Percentiles rank a stretch among this genome's conserved stretches.
These are phyloP conservation scores for Cystobasidium sp. DNA, from an alignment of 1,284 basidiomycete genomes.

Conservation along the genomic window DNA sequence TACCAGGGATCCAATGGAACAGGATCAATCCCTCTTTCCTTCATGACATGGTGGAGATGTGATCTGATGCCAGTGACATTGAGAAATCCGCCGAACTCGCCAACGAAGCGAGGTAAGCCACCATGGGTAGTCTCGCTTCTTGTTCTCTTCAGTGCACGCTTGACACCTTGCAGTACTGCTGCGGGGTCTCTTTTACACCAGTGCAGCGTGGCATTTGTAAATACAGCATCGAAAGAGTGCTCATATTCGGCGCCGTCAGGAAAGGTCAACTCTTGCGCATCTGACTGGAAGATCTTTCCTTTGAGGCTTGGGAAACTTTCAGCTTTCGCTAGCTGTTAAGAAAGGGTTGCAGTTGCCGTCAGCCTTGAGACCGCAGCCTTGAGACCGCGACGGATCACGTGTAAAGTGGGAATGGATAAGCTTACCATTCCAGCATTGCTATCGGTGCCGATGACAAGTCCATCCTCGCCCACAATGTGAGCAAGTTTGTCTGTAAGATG, in stretches of 20 bases:
- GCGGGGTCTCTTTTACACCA: conserved; percentile 78
- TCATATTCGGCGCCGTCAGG: conserved; percentile 48
- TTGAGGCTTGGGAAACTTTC: conserved; percentile 58
- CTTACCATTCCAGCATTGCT: conserved; percentile 72
- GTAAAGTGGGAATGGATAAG: not conserved
- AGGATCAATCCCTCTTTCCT: conserved; percentile 66
- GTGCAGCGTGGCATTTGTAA: conserved; percentile 77
- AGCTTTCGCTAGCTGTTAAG: conserved; percentile 64
- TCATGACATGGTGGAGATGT: conserved; percentile 66
- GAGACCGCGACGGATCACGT: not conserved
- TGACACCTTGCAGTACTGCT: conserved; percentile 67
- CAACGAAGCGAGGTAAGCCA: conserved; percentile 28
- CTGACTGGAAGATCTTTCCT: conserved; percentile 60
- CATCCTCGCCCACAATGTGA: conserved; percentile 62
- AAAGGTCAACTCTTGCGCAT: conserved; percentile 63
- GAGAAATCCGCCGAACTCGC: conserved; percentile 70
- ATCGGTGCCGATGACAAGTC: conserved; percentile 71
- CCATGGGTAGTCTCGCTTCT: conserved; percentile 65
- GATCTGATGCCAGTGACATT: conserved; percentile 70
- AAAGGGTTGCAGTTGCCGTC: not conserved
- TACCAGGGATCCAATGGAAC: conserved; percentile 74
- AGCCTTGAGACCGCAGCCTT: no score
- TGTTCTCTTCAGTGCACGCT: conserved; percentile 66
- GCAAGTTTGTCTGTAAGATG: conserved; percentile 70
- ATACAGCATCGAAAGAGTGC: conserved; percentile 66